Conservation (phyloP, 2,329 filamentous ascomycete genomes). For the Sporothrix sp. region DNA sequence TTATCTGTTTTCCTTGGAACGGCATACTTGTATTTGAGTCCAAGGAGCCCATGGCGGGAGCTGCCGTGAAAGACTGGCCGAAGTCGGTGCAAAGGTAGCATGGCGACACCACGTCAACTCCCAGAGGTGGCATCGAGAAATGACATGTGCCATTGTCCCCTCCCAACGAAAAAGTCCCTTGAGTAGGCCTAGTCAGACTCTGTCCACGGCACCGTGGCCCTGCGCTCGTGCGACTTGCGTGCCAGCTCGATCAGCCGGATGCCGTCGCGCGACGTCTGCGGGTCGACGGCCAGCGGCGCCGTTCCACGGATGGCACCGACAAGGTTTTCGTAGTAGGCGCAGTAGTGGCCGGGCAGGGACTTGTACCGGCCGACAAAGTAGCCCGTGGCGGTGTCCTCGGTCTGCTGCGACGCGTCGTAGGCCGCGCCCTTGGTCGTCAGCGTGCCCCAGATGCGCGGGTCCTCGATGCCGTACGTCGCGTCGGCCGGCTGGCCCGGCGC, state of each 20-base stretch:
- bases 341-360: slow-evolving; percentile 30
- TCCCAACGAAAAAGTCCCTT: no score
- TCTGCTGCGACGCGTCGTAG: slow-evolving; percentile 24
- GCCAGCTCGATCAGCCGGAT: slow-evolving; percentile 33
- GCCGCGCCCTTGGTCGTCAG: slow-evolving; percentile 30
- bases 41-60: no score
- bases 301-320: slow-evolving; percentile 31
- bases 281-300: slow-evolving; percentile 28
- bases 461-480: slow-evolving; percentile 28
- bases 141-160: no score
- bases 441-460: slow-evolving; percentile 26
- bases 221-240: slow-evolving; percentile 23
- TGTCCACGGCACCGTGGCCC: slow-evolving; percentile 13
- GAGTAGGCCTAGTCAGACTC: not conserved
- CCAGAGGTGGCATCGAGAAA: no score
- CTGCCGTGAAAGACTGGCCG: no score
- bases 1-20: no score
- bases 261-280: slow-evolving; percentile 28
- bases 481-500: slow-evolving; percentile 14
- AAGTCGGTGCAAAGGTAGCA: no score
- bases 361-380: slow-evolving; percentile 29
- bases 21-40: no score
- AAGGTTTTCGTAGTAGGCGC: slow-evolving; percentile 32
- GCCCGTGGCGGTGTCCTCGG: slow-evolving; percentile 21
- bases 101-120: no score